These are phyloP conservation scores for Adansonia madagascariensis DNA, from an alignment of 441 rosid species.

Conservation along the genomic window DNA sequence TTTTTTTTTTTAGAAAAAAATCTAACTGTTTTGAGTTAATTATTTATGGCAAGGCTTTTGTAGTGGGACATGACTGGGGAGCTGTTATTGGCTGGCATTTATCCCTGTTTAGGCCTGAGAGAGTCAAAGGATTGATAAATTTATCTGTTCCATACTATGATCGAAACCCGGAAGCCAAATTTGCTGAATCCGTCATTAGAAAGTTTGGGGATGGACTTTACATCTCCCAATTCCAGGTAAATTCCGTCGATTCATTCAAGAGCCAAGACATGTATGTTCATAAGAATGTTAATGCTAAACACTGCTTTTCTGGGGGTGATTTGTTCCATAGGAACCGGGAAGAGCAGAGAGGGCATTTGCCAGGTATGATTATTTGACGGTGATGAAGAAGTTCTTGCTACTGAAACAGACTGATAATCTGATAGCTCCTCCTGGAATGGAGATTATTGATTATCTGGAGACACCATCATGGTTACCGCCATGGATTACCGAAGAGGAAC, in stretches of 20 bases:
- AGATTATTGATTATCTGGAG: slow-evolving; percentile 63
- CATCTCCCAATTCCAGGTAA: slow-evolving; percentile 69
- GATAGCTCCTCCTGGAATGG: slow-evolving; percentile 66
- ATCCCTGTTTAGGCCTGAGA: slow-evolving; percentile 61
- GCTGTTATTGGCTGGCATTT: slow-evolving; percentile 59
- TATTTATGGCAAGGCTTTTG: slow-evolving; percentile 54
- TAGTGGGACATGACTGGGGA: slow-evolving; percentile 84
- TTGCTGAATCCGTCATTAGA: slow-evolving; percentile 30
- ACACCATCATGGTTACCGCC: slow-evolving; percentile 54
- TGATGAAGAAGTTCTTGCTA: slow-evolving; percentile 72
- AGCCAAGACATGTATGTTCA: neutral
- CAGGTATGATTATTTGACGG: slow-evolving; percentile 55
- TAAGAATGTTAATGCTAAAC: neutral
- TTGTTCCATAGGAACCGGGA: slow-evolving; percentile 58
- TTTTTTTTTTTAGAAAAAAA: neutral
- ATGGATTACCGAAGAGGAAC: slow-evolving; percentile 76
- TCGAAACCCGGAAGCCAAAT: slow-evolving; percentile 49
- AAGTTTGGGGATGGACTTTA: slow-evolving; percentile 60
- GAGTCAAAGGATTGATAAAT: slow-evolving; percentile 60
- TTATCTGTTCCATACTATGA: slow-evolving; percentile 52
- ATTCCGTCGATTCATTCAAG: neutral
- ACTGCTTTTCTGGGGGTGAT: neutral
- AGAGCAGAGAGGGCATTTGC: slow-evolving; percentile 76
- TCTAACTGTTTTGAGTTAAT: neutral
- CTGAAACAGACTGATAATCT: slow-evolving; percentile 48